These are phyloP conservation scores for Aspergillus kassunensis DNA, from an alignment of 495 filamentous ascomycete genomes.

Conservation along the genomic window DNA sequence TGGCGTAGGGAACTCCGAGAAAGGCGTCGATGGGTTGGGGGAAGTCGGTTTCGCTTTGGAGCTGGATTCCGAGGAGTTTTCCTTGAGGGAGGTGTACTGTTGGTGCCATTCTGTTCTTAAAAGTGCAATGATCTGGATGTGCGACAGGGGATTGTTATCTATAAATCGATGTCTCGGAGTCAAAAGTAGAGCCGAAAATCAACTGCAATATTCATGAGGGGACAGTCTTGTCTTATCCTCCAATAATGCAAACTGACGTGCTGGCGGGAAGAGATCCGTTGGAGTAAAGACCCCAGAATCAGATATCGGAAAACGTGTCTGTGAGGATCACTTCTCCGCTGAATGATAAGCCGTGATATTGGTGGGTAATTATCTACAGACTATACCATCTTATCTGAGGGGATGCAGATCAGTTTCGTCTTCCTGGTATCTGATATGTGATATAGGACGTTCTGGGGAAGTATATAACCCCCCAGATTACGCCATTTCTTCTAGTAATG, in stretches of 20 bases:
- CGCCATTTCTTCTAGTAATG: too few species aligned
- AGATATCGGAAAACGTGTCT: neutral
- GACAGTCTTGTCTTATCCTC: conserved; percentile 1
- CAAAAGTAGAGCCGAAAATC: neutral
- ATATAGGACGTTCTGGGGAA: too few species aligned
- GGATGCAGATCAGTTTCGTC: too few species aligned
- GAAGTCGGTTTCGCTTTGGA: conserved; percentile 31
- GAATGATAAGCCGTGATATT: too few species aligned
- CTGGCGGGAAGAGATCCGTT: conserved; percentile 6
- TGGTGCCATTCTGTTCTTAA: neutral
- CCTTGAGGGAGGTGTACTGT: conserved; percentile 48
- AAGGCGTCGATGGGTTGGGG: conserved; percentile 53
- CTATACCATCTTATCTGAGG: too few species aligned
- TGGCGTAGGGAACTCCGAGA: conserved; percentile 58
- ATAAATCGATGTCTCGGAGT: neutral
- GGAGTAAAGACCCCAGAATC: neutral
- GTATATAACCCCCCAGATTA: too few species aligned
- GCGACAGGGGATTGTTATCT: too few species aligned
- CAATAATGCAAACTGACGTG: neutral
- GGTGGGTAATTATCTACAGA: too few species aligned
- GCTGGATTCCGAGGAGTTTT: conserved; percentile 46
- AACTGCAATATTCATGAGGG: too few species aligned
- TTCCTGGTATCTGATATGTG: too few species aligned
- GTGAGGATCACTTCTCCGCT: neutral
- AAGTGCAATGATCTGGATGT: too few species aligned